Evolutionary conservation across 2,329 filamentous ascomycete species (phyloP).

Genomic region (Monosporascus cannonballus): DNA sequence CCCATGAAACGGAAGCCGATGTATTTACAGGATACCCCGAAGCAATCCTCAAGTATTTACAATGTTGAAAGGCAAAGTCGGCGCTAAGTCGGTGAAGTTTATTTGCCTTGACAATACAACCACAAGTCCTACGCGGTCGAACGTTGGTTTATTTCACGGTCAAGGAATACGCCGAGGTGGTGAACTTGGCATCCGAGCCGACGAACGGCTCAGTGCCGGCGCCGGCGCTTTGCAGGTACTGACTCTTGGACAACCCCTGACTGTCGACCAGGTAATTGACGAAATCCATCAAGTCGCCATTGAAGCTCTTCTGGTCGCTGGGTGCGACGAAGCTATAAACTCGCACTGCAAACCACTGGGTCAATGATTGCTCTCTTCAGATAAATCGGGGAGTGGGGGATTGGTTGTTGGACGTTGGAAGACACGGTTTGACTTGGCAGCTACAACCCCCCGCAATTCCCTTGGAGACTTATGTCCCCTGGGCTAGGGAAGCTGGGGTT

Average conservation of each 20-base stretch:
- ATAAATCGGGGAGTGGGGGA: too few relatives aligned
- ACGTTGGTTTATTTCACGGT: background rate
- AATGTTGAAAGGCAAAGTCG: background rate
- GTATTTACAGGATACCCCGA: background rate
- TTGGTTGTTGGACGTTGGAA: too few relatives aligned
- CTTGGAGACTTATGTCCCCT: too few relatives aligned
- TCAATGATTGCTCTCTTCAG: too few relatives aligned
- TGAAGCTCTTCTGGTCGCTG: conserved; percentile 38
- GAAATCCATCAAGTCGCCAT: conserved; percentile 48
- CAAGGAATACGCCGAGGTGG: conserved; percentile 17
- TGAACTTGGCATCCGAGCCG: conserved; percentile 39
- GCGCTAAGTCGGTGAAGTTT: too few relatives aligned
- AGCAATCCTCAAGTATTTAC: background rate
- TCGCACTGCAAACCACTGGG: background rate
- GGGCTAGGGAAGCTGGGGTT: too few relatives aligned
- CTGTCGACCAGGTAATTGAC: conserved; percentile 42
- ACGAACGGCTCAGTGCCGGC: conserved; percentile 47
- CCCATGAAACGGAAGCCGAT: background rate
- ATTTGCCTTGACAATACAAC: too few relatives aligned
- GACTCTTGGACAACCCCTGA: conserved; percentile 35
- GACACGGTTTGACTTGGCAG: too few relatives aligned
- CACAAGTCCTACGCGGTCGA: too few relatives aligned
- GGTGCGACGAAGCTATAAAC: conserved; percentile 41
- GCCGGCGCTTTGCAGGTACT: conserved; percentile 44
- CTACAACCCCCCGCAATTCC: too few relatives aligned